A percentile compares a stretch with the other conserved stretches of the same genome.
phyloP scores from a whole-genome alignment of 768 basidiomycete species.

The Naematelia aurantialba region DNA sequence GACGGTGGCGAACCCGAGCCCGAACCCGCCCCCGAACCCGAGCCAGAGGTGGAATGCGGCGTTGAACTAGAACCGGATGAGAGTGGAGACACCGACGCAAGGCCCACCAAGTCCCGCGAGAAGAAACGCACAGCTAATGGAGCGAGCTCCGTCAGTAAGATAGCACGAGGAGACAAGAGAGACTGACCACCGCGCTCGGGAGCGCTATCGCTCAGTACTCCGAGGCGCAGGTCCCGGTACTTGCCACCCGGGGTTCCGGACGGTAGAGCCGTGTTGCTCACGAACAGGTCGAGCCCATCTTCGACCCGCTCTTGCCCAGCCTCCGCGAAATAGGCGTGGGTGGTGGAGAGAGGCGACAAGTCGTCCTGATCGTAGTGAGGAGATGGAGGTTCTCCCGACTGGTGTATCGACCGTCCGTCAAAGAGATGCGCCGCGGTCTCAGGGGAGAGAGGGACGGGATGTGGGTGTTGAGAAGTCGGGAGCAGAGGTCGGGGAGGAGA shows the following conservation, averaged over 20 bases:
- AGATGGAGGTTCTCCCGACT: too few relatives aligned
- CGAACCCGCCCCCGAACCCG: too few relatives aligned
- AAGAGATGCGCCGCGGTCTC: not conserved
- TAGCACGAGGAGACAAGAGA: not conserved
- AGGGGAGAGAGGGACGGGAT: slow-evolving; percentile 21
- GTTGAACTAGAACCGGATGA: too few relatives aligned
- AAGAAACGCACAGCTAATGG: slow-evolving; percentile 34
- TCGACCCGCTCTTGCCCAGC: not conserved
- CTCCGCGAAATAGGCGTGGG: not conserved
- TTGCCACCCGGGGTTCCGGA: slow-evolving; percentile 35
- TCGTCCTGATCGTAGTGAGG: slow-evolving; percentile 4
- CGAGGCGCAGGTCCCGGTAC: slow-evolving; percentile 22
- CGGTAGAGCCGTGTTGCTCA: slow-evolving; percentile 17
- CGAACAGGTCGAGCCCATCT: slow-evolving; percentile 27
- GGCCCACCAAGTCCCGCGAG: slow-evolving; percentile 41
- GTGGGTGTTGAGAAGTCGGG: slow-evolving; percentile 22
- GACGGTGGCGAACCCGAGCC: slow-evolving; percentile 4
- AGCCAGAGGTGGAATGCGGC: not conserved
- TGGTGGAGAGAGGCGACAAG: not conserved
- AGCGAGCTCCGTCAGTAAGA: not conserved
- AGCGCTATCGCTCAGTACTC: slow-evolving; percentile 19
- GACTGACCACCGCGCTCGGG: slow-evolving; percentile 30
- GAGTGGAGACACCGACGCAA: too few relatives aligned
- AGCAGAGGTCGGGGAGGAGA: not conserved
- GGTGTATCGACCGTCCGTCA: too few relatives aligned